phyloP scores from a whole-genome alignment of 768 basidiomycete species.

The Termitomyces sp. region DNA sequence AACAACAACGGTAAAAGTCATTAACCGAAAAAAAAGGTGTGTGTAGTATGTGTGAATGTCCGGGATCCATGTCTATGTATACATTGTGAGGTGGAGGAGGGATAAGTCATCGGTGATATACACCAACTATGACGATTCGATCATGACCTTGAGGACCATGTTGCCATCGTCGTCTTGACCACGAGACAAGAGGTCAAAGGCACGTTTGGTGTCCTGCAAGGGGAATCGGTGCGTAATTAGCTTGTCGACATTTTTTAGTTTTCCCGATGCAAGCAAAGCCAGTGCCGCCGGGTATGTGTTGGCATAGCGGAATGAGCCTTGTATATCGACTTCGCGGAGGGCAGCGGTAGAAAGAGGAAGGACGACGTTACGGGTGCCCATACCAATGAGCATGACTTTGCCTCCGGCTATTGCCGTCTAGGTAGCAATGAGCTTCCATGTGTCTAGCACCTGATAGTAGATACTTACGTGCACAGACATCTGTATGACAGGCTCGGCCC shows the following conservation, averaged over 20 bases:
- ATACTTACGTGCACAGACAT: constrained; percentile 81
- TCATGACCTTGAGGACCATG: constrained; percentile 88
- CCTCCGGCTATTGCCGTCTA: constrained; percentile 82
- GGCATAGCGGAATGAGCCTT: constrained; percentile 87
- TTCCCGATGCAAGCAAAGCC: constrained; percentile 63
- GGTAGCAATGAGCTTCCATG: constrained; percentile 9
- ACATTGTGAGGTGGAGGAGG: neutral
- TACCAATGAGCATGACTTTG: constrained; percentile 91
- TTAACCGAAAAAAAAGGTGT: neutral
- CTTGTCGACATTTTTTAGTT: constrained; percentile 58
- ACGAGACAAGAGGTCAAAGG: constrained; percentile 76
- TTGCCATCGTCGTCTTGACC: constrained; percentile 77
- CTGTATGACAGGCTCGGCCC: constrained; percentile 88
- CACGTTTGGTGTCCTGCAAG: constrained; percentile 60
- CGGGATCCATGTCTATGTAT: constrained; percentile 6
- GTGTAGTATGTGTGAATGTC: constrained; percentile 1
- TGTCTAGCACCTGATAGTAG: neutral
- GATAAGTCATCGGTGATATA: neutral
- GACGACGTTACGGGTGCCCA: constrained; percentile 82
- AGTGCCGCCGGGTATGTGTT: constrained; percentile 90
- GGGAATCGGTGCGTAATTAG: constrained; percentile 76
- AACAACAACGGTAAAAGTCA: neutral
- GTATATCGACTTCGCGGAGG: constrained; percentile 86
- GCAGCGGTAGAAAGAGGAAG: constrained; percentile 84
- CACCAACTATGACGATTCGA: constrained; percentile 37